Evolutionary conservation across 331 rosid species (phyloP), one percentile per base, ranked within the genome.

Genomic region (Quercus tomentella): DNA sequence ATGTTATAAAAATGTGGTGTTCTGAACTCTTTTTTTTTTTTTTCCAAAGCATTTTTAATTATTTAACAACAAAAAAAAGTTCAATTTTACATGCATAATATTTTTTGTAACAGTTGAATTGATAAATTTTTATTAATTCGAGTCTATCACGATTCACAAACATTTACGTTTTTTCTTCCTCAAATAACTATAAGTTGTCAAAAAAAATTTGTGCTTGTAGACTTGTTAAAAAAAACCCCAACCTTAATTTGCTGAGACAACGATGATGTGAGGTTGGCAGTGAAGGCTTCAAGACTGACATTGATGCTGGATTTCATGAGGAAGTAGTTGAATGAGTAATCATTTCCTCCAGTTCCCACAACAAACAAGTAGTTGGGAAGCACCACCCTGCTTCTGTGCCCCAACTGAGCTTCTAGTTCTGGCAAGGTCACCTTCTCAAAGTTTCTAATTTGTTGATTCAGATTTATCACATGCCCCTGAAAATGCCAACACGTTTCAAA

Each of bases 321-420:
- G 51, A 84, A 87, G 81, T 87, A 84, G 82, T 84, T 87, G 80
- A 84, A 80, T 0, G 88, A 77, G 76, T 84, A 87, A 77, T 87
- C 91, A 73, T 87, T 87, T 8, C 87, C 88, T 51, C 91, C 91
- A 7, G 81, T 79, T 28, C 88, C 91, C 45, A 87, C 73, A 16
- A 87, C 83, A 75, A 87, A 87, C 82, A 87, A 82, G 70, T 87
- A 87, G 2, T 84, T 18, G 18, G 69, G 31, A 6, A 85, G 65
- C 21, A 41, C 30, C 31, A 18, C n/a, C 1, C 3, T 17, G 49
- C 77, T 70, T 41, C 10, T 75, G 31, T 56, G 12, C 18, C 73
- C 79, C 25, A 77, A 4, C 51, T 74, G 56, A 16, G 18, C 52
- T 74, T 70, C 74, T 54, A 87, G 58, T 8, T 87, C 87, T 17